phyloP scores from a whole-genome alignment of 2,329 filamentous ascomycete genomes.

The Paradendryphiella salina region DNA sequence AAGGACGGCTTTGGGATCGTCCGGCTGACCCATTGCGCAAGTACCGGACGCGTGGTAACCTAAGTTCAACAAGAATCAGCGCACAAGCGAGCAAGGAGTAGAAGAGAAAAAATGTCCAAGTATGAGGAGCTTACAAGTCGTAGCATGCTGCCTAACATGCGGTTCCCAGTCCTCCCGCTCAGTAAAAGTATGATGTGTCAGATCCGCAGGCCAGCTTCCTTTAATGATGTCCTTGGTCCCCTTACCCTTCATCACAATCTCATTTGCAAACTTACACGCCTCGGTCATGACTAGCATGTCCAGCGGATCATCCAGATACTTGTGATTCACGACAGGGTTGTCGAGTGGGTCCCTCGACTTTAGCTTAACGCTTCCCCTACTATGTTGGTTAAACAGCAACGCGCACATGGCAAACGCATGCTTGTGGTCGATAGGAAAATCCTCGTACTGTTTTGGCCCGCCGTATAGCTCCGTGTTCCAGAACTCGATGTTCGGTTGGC shows the following conservation, averaged over 20 bases:
- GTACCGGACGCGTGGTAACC: slow-evolving; percentile 61
- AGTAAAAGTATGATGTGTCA: slow-evolving; percentile 57
- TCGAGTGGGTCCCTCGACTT: slow-evolving; percentile 54
- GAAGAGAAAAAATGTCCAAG: background rate
- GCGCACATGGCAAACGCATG: slow-evolving; percentile 62
- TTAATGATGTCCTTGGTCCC: slow-evolving; percentile 63
- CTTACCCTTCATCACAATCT: slow-evolving; percentile 61
- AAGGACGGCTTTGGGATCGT: slow-evolving; percentile 43
- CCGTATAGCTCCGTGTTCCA: slow-evolving; percentile 66
- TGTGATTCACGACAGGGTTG: slow-evolving; percentile 62
- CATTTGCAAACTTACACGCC: slow-evolving; percentile 62
- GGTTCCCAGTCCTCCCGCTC: slow-evolving; percentile 62
- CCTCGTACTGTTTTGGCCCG: slow-evolving; percentile 60
- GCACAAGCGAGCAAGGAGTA: background rate
- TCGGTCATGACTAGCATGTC: slow-evolving; percentile 64
- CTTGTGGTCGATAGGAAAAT: slow-evolving; percentile 58
- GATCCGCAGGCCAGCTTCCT: slow-evolving; percentile 61
- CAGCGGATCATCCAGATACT: slow-evolving; percentile 61
- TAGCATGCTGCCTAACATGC: slow-evolving; percentile 62
- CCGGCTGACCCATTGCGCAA: slow-evolving; percentile 55
- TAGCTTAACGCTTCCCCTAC: slow-evolving; percentile 59
- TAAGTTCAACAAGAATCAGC: slow-evolving; percentile 18
- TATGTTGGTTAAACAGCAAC: slow-evolving; percentile 62
- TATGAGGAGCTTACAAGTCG: slow-evolving; percentile 54
- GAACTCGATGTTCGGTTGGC: slow-evolving; percentile 65